Conservation (phyloP, 441 rosid genomes). For the Adansonia madagascariensis region DNA sequence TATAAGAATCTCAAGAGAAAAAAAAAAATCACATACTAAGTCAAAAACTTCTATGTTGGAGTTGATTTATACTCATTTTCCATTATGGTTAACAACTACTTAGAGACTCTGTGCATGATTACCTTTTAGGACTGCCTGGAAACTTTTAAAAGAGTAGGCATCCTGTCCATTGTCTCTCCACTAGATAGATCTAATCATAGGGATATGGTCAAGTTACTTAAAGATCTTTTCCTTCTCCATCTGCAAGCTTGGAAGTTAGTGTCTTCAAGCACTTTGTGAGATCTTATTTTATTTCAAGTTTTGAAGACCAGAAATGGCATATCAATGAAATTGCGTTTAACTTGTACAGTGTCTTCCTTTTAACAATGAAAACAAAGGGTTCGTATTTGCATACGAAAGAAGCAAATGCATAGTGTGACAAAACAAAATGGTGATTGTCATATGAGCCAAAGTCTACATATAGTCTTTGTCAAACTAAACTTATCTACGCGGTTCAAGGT, state of each 20-base stretch:
- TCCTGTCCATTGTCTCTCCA: background rate
- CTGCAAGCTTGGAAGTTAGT: no score
- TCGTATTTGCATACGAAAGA: background rate
- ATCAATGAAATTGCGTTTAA: background rate
- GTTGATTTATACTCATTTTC: background rate
- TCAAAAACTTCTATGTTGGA: background rate
- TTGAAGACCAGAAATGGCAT: background rate
- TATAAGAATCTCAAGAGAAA: background rate
- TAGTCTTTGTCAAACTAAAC: background rate
- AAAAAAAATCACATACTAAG: background rate
- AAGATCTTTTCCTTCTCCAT: no score
- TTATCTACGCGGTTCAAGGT: background rate
- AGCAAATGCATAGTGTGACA: background rate
- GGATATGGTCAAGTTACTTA: background rate
- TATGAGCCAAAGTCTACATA: background rate
- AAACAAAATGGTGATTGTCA: background rate
- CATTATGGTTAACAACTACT: background rate
- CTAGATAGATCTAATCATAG: background rate
- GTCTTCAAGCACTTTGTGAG: no score
- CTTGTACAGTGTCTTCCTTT: background rate
- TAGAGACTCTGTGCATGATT: background rate
- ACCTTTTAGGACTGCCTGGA: background rate
- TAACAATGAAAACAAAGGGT: background rate
- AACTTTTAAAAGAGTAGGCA: background rate
- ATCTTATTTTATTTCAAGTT: background rate